Evolutionary conservation across 129 eudicot genomes (phyloP), one percentile per base, ranked within the genome.

Genomic region (Silybum marianum): DNA sequence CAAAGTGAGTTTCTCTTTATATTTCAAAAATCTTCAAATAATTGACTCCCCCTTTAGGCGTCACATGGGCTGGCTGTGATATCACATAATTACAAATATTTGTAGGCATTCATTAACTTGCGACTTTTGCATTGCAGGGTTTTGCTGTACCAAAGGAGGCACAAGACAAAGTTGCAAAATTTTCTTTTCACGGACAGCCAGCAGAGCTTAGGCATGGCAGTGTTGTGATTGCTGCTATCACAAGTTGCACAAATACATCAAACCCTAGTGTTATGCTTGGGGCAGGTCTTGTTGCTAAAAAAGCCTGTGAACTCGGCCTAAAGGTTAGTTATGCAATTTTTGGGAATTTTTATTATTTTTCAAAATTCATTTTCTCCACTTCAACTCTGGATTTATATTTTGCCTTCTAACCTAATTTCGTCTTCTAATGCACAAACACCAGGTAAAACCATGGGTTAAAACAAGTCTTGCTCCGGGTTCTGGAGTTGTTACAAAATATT

Each of bases 221-320:
- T 81, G 97, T 95, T 83, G 99, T 95, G 82, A 95, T 95, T 78
- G 99, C 99, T 46, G 99, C 99, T 60, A 93, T 95, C 46, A 95
- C 99, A 73, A 95, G 99, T 44, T 95, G 99, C 86, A 95, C 99
- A 73, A 95, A 95, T 84, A 95, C 99, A 80, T 95, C 99, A 80
- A 95, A 95, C 87, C 99, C 99, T 38, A 95, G 99, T 91, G 99
- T 95, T 66, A 95, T 95, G 99, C 93, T 95, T 85, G 99, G 98
- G 83, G 99, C 99, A 63, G 99, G 86, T 84, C 94, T 95, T 80
- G 99, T 95, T 78, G 98, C 98, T 9, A 95, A 95, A 83, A 95
- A 95, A 82, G 99, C 99, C 30, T 89, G 91, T 84, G 98, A 95
- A 46, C 73, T 93, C 81, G 97, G 99, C 77, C 90, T 95, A 82